Conservation (phyloP, 2,329 filamentous ascomycete species). For the Aspergillus carbonarius region DNA sequence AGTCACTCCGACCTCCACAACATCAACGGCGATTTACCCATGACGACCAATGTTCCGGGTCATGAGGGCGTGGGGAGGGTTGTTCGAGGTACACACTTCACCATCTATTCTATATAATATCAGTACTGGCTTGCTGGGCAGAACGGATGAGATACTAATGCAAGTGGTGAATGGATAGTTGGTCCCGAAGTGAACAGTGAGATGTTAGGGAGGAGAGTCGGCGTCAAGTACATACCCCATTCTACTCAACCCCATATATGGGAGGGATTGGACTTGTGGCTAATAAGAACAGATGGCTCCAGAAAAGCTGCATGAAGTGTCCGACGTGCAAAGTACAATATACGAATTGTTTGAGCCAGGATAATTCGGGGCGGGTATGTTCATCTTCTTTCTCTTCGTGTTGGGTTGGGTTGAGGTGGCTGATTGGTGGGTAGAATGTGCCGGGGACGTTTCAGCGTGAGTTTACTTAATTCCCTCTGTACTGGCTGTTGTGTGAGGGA, state of each 20-base stretch:
- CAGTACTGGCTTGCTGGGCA: neutral
- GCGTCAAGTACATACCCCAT: neutral
- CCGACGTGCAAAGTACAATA: slow-evolving; percentile 14
- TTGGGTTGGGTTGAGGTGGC: neutral
- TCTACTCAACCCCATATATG: too few relatives aligned
- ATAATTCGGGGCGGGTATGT: slow-evolving; percentile 11
- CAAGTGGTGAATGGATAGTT: neutral
- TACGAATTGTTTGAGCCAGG: slow-evolving; percentile 14
- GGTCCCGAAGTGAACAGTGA: neutral
- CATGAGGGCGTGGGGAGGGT: slow-evolving; percentile 43
- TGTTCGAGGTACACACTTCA: slow-evolving; percentile 13
- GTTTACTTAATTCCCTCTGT: too few relatives aligned
- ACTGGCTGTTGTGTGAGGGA: too few relatives aligned
- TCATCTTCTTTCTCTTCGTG: neutral
- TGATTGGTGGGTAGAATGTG: slow-evolving; percentile 3
- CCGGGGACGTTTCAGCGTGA: slow-evolving; percentile 15
- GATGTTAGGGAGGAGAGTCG: neutral
- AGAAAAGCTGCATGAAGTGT: slow-evolving; percentile 12
- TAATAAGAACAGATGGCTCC: slow-evolving; percentile 9
- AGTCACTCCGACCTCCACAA: slow-evolving; percentile 42
- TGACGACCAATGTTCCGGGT: slow-evolving; percentile 39
- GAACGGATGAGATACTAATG: neutral
- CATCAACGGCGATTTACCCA: slow-evolving; percentile 31
- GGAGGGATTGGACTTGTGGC: neutral
- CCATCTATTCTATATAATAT: neutral